Base-by-base conservation (phyloP, 768 basidiomycete genomes). In the Coprinellus aureogranulatus region DNA sequence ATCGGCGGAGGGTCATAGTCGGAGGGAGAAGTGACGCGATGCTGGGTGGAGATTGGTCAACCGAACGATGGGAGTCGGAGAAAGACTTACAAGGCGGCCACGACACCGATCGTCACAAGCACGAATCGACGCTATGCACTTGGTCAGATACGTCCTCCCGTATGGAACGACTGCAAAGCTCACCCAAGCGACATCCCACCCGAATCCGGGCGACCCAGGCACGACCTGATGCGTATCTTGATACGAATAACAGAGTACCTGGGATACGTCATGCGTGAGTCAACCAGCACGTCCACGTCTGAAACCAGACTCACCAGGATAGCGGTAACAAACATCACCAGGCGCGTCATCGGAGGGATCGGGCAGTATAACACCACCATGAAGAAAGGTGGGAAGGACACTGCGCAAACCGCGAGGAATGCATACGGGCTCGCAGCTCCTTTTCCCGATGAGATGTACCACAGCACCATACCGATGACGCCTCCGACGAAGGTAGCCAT, bases 221-320 rank as follows among this genome's bases (percentile, higher is more conserved):
- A 74, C 34, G 2, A 64, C 23, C 31, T 84, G 69, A 61, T 83
- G 79, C 0, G 75, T 70, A 67, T 88, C 83, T 67, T 86, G 80
- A 70, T 87, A 90, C 10, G 88, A 90, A 68, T 86, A 90, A 2
- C 89, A 90, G 41, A 89, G 65, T 0, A 90, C 80, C 88, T 89
- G 52, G 4, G 34, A 34, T 34, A 6, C 8, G 14, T 6, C 6
- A 34, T 14, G 34, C n/a, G n/a, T n/a, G 14, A 34, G 34, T 34
- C 34, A 34, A 14, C 34, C 34, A 34, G 34, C 34, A 34, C 14
- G 6, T 14, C 34, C 14, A 6, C 34, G 14, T 14, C 34, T 6
- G 14, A 34, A 6, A 14, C 26, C n/a, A 27, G 11, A 69, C 81
- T 26, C 57, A 89, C 89, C 73, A 90, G 67, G 26, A 76, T 75